Evolutionary conservation across 2,329 filamentous ascomycete genomes (phyloP), one percentile per base, ranked within the genome.

Genomic region (Alternaria gaisen): DNA sequence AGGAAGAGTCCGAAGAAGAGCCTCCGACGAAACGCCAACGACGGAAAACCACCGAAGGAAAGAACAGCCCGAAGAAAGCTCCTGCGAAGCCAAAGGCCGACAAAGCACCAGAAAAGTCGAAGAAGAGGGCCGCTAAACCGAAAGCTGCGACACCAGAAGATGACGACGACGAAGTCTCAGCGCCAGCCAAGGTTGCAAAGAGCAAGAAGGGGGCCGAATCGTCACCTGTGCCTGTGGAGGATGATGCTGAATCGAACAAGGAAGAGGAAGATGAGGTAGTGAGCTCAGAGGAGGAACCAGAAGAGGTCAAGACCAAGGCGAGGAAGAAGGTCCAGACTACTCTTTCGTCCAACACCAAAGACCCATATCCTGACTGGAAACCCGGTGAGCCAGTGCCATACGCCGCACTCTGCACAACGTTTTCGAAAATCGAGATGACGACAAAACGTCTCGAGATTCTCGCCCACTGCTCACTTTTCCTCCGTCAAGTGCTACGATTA

Each of bases 291-390:
- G 83, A 85, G 48, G 84, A 91, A 71, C 92, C 92, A 73, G 88
- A 92, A 2, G 88, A 90, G 67, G 79, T 89, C 47, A 88, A 88
- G 51, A 89, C 88, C 42, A 94, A 96, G 79, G 89, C 88, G 47
- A 88, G 92, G 44, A 87, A 94, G 77, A 92, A 92, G 77, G 87
- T 94, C 11, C 93, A 97, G 76, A 88, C 88, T 9, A 91, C 90
- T 48, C 81, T 97, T 60, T 89, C 89, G 73, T 83, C 86, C 18
- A 87, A 85, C 53, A 83, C 80, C 40, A 91, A 93, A 67, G 91
- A 97, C 72, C 89, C 91, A n/a, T 98, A 94, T 79, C 94, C 94
- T 0, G 94, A 99, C 79, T 99, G 95, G 95, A 91, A 93, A 76
- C 83, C 91, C 47, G 94, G 94, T 47, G 87, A 91, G 48, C 92